Base-by-base conservation (phyloP, 768 basidiomycete species). In the Hebeloma cylindrosporum region DNA sequence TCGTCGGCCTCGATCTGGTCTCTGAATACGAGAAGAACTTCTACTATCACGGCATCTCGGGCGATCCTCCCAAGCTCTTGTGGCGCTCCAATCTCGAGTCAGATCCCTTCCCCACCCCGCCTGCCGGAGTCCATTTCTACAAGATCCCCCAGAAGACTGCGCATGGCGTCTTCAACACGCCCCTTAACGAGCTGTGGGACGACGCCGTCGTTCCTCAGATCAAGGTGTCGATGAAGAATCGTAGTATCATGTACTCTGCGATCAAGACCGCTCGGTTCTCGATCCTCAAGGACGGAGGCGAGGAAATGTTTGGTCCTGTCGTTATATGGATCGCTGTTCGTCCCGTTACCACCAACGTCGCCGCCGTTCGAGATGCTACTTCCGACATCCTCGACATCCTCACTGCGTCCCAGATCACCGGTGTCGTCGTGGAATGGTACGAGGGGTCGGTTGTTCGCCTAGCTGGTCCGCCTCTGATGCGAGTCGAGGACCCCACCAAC, bases 341-440 rank as follows among this genome's bases (percentile, higher is more conserved):
- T 56, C 68, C 68, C 43, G 50, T 47, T 37, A 60, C 66, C 52
- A 66, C 66, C 61, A 54, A 37, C 41, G 54, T 65, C 50, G 53
- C 35, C 38, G 53, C 32, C 33, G 62, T 56, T 37, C 64, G 54
- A 39, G 58, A 71, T 33, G 65, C 61, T 28, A 59, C 69, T 6
- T 61, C 53, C 0, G 64, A 63, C 48, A 69, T 73, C 48, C 64
- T 73, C 27, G 8, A 25, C 20, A 57, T 73, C 54, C 70, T 73
- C 51, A 41, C 43, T 23, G 56, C 51, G 25, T 17, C 30, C 39
- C 42, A 56, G 43, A 54, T 73, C 62, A 47, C 52, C 20, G 58
- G 40, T 57, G 69, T 58, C 13, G 62, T 59, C 2, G 62, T 72
- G 9, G 67, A 71, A 37, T 72, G 67, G 70, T 58, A 57, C 50